These are phyloP conservation scores for Exophiala sideris DNA, from an alignment of 2,329 filamentous ascomycete genomes.

Conservation along the genomic window DNA sequence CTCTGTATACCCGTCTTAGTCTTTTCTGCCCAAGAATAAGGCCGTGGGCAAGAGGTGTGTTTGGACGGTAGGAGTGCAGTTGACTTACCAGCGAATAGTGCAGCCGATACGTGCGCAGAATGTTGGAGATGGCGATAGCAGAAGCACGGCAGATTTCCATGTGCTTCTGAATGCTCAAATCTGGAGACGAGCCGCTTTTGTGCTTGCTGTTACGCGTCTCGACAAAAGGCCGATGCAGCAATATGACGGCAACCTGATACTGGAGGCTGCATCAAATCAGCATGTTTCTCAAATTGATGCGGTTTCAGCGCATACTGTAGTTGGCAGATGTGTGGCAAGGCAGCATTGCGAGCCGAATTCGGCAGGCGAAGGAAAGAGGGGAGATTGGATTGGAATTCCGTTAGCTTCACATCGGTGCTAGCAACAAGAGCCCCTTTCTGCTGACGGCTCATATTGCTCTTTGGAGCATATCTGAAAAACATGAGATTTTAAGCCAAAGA, in stretches of 20 bases:
- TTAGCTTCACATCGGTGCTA: background rate
- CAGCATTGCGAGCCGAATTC: background rate
- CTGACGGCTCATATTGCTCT: background rate
- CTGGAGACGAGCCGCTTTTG: background rate
- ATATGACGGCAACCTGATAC: background rate
- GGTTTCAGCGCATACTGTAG: background rate
- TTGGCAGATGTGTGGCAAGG: background rate
- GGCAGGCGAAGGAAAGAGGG: background rate
- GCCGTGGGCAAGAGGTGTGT: background rate
- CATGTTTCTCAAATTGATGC: too few species aligned
- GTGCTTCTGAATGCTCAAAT: background rate
- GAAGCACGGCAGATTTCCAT: background rate
- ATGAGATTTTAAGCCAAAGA: background rate
- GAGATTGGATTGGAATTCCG: background rate
- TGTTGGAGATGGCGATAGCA: background rate
- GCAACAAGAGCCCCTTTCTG: background rate
- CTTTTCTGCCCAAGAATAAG: background rate
- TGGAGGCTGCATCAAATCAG: background rate
- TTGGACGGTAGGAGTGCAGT: background rate
- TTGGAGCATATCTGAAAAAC: conserved; percentile 1
- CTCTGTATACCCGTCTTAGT: background rate
- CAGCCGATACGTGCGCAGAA: background rate
- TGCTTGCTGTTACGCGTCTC: background rate
- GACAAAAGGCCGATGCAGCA: conserved; percentile 1
- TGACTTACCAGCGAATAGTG: conserved; percentile 1